Base-by-base conservation (phyloP, 805 yeast species). In the Komagataella pastoris region DNA sequence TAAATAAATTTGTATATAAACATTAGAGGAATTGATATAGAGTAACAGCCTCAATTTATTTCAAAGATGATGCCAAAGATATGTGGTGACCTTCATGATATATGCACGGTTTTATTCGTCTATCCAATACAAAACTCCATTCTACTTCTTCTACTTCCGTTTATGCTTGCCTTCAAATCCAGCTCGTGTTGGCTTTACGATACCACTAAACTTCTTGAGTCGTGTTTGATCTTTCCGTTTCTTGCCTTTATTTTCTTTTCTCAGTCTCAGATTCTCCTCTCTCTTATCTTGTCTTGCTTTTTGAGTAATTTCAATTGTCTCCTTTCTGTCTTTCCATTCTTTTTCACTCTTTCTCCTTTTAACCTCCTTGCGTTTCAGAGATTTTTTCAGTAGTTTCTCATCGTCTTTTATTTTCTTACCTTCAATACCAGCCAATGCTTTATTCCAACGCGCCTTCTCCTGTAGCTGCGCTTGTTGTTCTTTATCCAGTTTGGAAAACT, bases 301-400 rank as follows among this genome's bases (percentile, higher is more conserved):
- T 50, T 85, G 82, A 44, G 83, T 81, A 58, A 83, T 86, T 53
- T 79, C 79, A 12, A 93, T 96, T 44, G 76, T 76, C 59, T 83
- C 85, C 64, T 86, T 83, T 57, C 99, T 79, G 50, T 91, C 97
- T 57, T 71, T 77, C 99, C 99, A 93, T 66, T 91, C 96, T 50
- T 80, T 71, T 60, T 88, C 96, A 53, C 95, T 84, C 71, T 83
- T 87, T 61, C 86, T 77, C 73, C 93, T 93, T 62, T 77, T 76
- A 55, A 85, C 80, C 59, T 88, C 91, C 63, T 88, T 87, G 59
- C 85, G 77, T 70, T 85, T 89, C 55, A 91, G 67, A 2, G 97
- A 87, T 65, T 88, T 91, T 61, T 83, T 84, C 66, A 93, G 76
- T 59, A 93, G 70, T 62, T 80, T 83, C 65, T 91, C 98, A 65